These are phyloP conservation scores for Picea glauca DNA, from an alignment of 75 land plant genomes.

Conservation along the genomic window DNA sequence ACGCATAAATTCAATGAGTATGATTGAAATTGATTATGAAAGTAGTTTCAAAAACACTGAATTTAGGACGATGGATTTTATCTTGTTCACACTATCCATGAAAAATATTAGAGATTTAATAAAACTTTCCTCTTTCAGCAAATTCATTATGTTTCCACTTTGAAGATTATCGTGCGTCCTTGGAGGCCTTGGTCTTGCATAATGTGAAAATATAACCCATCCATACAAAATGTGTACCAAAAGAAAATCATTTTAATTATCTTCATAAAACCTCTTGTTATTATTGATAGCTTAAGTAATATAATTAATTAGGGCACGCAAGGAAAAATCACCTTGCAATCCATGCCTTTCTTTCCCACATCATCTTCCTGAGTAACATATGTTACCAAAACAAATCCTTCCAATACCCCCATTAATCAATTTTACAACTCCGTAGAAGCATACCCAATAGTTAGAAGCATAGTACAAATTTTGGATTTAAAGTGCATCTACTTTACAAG, in stretches of 20 bases:
- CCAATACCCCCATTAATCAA: constrained; percentile 37
- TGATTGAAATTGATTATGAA: no score
- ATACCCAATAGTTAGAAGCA: not conserved
- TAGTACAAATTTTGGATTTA: not conserved
- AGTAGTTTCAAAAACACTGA: no score
- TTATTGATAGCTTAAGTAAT: not conserved
- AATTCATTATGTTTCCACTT: not conserved
- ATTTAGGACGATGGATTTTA: no score
- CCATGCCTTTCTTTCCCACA: constrained; percentile 60
- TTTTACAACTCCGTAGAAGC: constrained; percentile 50
- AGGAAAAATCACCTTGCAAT: constrained; percentile 57
- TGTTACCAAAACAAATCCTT: constrained; percentile 63
- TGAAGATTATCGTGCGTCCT: not conserved
- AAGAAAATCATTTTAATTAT: not conserved
- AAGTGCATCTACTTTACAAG: not conserved
- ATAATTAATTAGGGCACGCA: not conserved
- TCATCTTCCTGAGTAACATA: constrained; percentile 48
- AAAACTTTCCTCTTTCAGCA: no score
- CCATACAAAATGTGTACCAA: constrained; percentile 41
- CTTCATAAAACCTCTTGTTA: not conserved
- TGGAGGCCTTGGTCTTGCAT: constrained; percentile 40
- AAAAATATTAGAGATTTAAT: no score
- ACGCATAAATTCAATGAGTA: no score
- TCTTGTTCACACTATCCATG: no score
- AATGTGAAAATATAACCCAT: constrained; percentile 61